phyloP scores from a whole-genome alignment of 2,329 filamentous ascomycete genomes.

The Sarocladiaceae sp. region DNA sequence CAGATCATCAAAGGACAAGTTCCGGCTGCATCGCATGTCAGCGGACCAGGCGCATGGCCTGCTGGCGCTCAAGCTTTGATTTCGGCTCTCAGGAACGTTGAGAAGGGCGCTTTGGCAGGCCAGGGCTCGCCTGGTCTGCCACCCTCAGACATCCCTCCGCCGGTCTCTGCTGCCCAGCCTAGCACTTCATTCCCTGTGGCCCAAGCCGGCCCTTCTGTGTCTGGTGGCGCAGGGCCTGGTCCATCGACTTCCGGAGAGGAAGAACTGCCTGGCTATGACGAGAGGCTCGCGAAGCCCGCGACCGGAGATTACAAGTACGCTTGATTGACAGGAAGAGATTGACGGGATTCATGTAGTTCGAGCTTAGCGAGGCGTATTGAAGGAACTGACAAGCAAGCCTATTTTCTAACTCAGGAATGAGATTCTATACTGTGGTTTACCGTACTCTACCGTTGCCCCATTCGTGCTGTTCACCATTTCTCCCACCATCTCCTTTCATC shows the following conservation, averaged over 20 bases:
- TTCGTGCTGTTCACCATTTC: too few relatives aligned
- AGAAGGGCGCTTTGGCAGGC: background rate
- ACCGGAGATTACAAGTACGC: slow-evolving; percentile 9
- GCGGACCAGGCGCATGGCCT: slow-evolving; percentile 24
- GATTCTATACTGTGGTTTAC: too few relatives aligned
- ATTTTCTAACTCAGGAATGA: too few relatives aligned
- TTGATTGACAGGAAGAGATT: too few relatives aligned
- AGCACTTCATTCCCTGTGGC: background rate
- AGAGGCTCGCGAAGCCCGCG: slow-evolving; percentile 5
- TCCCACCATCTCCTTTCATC: too few relatives aligned
- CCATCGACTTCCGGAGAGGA: background rate
- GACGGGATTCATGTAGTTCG: background rate
- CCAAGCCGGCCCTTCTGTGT: background rate
- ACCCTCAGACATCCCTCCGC: background rate
- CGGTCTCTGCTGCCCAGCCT: background rate
- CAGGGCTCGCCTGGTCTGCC: background rate
- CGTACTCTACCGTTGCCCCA: too few relatives aligned
- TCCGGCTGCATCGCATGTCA: slow-evolving; percentile 16
- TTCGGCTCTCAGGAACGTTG: background rate
- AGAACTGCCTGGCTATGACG: slow-evolving; percentile 4
- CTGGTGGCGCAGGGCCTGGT: background rate
- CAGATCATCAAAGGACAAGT: slow-evolving; percentile 41
- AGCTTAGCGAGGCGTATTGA: background rate
- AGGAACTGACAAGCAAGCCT: background rate
- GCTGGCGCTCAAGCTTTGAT: slow-evolving; percentile 23